Evolutionary conservation across 495 filamentous ascomycete genomes (phyloP), one percentile per base, ranked within the genome.

Genomic region (Aspergillus olivimuriae): DNA sequence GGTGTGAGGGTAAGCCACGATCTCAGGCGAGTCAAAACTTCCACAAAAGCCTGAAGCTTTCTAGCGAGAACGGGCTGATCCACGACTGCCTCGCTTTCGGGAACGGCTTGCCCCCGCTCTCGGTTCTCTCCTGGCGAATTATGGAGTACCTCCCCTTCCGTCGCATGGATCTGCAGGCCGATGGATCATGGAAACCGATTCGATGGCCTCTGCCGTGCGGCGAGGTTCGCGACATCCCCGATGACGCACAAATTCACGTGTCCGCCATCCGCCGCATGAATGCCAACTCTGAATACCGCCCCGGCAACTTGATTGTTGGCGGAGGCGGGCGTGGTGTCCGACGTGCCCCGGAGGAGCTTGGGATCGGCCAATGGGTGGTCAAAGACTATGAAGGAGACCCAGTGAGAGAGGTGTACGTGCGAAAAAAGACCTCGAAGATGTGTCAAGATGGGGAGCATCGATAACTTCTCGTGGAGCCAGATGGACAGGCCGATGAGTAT

Each of bases 111-210:
- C 54, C 73, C 1, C 45, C 56, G 16, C 31, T 61, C 1, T 80
- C 81, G 0, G 84, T 89, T 1, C 42, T 88, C 1, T 75, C 75
- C 1, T 92, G 89, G 89, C 82, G 80, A 17, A 61, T 89, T 22
- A 91, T 92, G 86, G 86, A 94, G 54, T 89, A 82, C 53, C 66
- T 94, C 11, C 87, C 88, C 0, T 91, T 92, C 66, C 77, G 86
- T 1, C 76, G 88, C 7, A 88, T 94, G 84, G 87, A 91, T 54
- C 56, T 92, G 15, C 74, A 78, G 38, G 42, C 69, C 2, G 82
- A 91, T 46, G 87, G 86, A 1, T 77, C 78, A 0, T 94, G 88
- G 88, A 83, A 84, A 51, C 81, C 84, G 0, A 91, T 94, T 45
- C 64, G 78, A 16, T 89, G 86, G 81, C 88, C 88, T 0, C 60